Evolutionary conservation across 768 basidiomycete genomes (phyloP), one percentile per base, ranked within the genome.

Genomic region (Naganishia onofrii): DNA sequence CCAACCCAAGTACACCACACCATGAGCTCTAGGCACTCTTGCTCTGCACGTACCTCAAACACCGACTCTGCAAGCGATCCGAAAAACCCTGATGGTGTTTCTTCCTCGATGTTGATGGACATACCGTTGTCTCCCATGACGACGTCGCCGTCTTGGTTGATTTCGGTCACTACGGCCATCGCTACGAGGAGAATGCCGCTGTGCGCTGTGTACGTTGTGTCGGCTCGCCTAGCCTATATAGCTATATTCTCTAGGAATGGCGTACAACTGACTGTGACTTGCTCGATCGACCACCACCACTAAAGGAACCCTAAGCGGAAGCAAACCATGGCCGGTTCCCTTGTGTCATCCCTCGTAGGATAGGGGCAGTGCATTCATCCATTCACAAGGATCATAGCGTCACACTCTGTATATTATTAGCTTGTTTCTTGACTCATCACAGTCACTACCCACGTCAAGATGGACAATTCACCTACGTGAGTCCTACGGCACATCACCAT

Each of bases 401-500:
- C n/a, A n/a, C n/a, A n/a, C n/a, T n/a, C n/a, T n/a, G n/a, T n/a
- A n/a, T n/a, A n/a, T n/a, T n/a, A n/a, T n/a, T n/a, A n/a, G n/a
- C n/a, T n/a, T n/a, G n/a, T 29, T 26, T 15, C 52, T 23, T 15
- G 2, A 10, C 17, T 23, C 52, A 4, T 28, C 2, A 42, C 19
- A 17, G 7, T 28, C 10, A n/a, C 38, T 26, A 21, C 19, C n/a
- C 64, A 48, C n/a, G 21, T 69, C 57, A 63, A 60, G 26, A 80
- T 80, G 79, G 79, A 80, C 70, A 80, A 77, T 55, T 80, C 79
- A 17, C 79, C 79, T 5, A 80, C 79, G 79, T 78, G 57, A 75
- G 79, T 73, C n/a, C n/a, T n/a, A n/a, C n/a, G n/a, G 31, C 28
- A 8, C n/a, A 10, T 26, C 21, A 28, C 26, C 28, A 15, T n/a